Conservation (phyloP, 306 rosid genomes). For the Medicago truncatula region DNA sequence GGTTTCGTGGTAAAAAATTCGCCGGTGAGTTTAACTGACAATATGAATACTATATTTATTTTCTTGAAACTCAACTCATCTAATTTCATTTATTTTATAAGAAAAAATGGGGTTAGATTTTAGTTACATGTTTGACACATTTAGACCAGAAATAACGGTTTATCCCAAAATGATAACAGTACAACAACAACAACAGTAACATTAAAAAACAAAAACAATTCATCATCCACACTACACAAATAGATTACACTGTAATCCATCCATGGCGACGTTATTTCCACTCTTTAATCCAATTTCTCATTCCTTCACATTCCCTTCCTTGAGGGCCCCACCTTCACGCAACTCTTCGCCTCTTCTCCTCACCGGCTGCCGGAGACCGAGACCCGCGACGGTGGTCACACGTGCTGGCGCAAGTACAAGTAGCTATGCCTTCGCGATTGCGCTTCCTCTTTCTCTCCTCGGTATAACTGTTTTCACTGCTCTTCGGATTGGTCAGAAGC, state of each 20-base stretch:
- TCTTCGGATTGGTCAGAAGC: slow-evolving; percentile 62
- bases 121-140: too few relatives aligned
- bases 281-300: slow-evolving; percentile 46
- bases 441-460: slow-evolving; percentile 71
- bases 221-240: neutral
- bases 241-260: neutral
- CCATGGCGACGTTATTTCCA: slow-evolving; percentile 64
- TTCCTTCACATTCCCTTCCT: slow-evolving; percentile 33
- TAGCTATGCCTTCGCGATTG: slow-evolving; percentile 64
- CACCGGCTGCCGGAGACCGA: slow-evolving; percentile 30
- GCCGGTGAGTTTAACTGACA: too few relatives aligned
- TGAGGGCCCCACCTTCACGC: slow-evolving; percentile 30
- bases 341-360: slow-evolving; percentile 37
- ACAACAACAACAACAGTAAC: neutral
- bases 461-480: slow-evolving; percentile 67
- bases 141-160: neutral
- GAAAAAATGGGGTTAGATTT: too few relatives aligned
- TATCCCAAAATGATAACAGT: neutral
- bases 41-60: too few relatives aligned
- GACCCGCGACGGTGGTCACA: slow-evolving; percentile 50
- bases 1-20: too few relatives aligned
- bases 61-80: too few relatives aligned
- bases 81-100: too few relatives aligned
- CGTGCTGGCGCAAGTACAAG: slow-evolving; percentile 70
- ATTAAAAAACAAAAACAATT: neutral